These are phyloP conservation scores for Erodium trifolium DNA, from an alignment of 441 rosid genomes.

Conservation along the genomic window DNA sequence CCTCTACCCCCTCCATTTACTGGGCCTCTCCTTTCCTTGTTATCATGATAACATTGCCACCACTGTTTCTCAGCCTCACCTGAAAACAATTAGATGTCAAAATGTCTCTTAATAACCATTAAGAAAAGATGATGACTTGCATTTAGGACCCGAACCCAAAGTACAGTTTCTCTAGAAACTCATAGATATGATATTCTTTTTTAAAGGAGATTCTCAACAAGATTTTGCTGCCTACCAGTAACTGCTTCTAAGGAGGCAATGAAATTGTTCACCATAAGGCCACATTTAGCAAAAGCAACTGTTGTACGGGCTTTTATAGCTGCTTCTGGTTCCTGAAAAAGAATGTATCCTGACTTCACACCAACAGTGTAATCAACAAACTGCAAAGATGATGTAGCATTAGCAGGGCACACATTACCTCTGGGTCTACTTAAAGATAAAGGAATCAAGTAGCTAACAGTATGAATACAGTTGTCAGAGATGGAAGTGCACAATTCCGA, in stretches of 20 bases:
- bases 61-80: constrained; percentile 18
- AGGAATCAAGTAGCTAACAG: neutral
- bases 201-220: neutral
- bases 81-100: constrained; percentile 6
- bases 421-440: neutral
- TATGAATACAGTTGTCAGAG: neutral
- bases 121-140: neutral
- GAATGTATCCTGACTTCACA: constrained; percentile 33
- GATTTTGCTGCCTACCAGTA: constrained; percentile 27
- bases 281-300: constrained; percentile 33
- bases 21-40: constrained; percentile 5
- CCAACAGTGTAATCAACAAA: constrained; percentile 33
- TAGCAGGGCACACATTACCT: neutral
- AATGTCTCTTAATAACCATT: neutral
- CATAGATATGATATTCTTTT: neutral
- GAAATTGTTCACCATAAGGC: constrained; percentile 31
- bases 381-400: constrained; percentile 21
- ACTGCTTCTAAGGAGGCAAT: constrained; percentile 32
- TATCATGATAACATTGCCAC: neutral
- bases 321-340: constrained; percentile 37
- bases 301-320: constrained; percentile 39
- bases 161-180: neutral
- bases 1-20: constrained; percentile 10
- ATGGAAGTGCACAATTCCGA: neutral
- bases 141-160: neutral